Percentiles rank a stretch among this genome's conserved stretches.
phyloP scores from a whole-genome alignment of 176 grass and related monocot genomes.

The Puya raimondii region DNA sequence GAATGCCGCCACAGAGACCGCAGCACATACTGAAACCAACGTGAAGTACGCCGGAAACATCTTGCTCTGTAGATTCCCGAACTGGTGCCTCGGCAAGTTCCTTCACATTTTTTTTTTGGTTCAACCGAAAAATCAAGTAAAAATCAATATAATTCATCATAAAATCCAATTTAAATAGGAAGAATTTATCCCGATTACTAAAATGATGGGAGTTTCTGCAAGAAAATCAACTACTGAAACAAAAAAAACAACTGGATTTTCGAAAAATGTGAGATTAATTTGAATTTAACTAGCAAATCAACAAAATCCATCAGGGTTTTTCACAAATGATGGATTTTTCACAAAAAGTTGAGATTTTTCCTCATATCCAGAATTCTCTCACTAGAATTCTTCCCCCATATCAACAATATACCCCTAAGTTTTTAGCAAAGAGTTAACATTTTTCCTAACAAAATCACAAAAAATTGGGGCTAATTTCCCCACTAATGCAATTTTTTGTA shows the following conservation, averaged over 20 bases:
- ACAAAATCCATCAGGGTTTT: background rate
- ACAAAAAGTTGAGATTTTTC: too few species aligned
- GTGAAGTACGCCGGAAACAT: conserved; percentile 97
- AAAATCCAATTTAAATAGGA: background rate
- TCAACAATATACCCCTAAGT: too few species aligned
- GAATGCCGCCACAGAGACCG: conserved; percentile 67
- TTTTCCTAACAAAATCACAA: too few species aligned
- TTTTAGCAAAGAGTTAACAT: too few species aligned
- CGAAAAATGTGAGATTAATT: too few species aligned
- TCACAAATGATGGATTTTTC: background rate
- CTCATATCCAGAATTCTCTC: too few species aligned
- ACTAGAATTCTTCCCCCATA: too few species aligned
- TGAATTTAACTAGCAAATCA: background rate
- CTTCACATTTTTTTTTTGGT: conserved; percentile 16
- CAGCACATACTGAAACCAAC: conserved; percentile 54
- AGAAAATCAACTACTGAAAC: background rate
- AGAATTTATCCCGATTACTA: background rate
- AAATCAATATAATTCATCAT: background rate
- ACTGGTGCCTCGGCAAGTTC: conserved; percentile 90
- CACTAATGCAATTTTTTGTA: too few species aligned
- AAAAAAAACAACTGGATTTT: background rate
- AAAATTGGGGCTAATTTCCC: too few species aligned
- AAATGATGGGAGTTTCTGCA: background rate
- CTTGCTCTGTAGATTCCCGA: conserved; percentile 89
- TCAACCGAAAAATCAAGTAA: background rate